Evolutionary conservation across 495 filamentous ascomycete species (phyloP), one percentile per base, ranked within the genome.

Genomic region (Penicillium bovifimosum): DNA sequence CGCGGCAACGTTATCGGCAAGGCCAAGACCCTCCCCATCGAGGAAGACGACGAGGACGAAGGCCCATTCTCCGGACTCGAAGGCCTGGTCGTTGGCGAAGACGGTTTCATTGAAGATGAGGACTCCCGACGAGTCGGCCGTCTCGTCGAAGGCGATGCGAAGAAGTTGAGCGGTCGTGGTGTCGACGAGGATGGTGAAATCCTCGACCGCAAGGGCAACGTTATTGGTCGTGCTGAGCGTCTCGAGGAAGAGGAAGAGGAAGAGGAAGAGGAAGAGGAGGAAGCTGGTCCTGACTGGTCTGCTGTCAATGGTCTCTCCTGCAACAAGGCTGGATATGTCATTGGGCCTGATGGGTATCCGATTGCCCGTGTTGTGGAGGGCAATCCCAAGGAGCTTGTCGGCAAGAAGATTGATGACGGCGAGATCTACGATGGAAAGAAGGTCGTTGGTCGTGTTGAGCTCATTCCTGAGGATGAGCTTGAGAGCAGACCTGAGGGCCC

Each of bases 281-380:
- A 64, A 38, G 9, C 49, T 40, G 52, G 6, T 9, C 45, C 55
- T 35, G 86, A 95, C 62, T 74, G 86, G 20, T 86, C 85, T 0
- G 67, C 77, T 24, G 70, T 93, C 27, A 80, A 83, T 31, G 81
- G 80, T 52, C 80, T 80, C 63, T 78, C 73, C 32, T 80, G 90
- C 63, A 92, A 91, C 79, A 95, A 93, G 73, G 69, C 79, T 31
- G 89, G 89, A 47, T 85, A 86, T 54, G 83, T 93, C 47, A 82
- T 91, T 32, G 81, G 84, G 18, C 72, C 79, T 3, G 78, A 87
- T n/a, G 86, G 85, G 8, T 78, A 86, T 26, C 74, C 87, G 1
- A 82, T 90, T 62, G 88, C 78, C 14, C 81, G 81, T 35, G 75
- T 95, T 3, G 72, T 83, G 11, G 77, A 86, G 56, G 88, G 88